These are phyloP conservation scores for Paxillus ammoniavirescens DNA, from an alignment of 768 basidiomycete species.

Conservation along the genomic window DNA sequence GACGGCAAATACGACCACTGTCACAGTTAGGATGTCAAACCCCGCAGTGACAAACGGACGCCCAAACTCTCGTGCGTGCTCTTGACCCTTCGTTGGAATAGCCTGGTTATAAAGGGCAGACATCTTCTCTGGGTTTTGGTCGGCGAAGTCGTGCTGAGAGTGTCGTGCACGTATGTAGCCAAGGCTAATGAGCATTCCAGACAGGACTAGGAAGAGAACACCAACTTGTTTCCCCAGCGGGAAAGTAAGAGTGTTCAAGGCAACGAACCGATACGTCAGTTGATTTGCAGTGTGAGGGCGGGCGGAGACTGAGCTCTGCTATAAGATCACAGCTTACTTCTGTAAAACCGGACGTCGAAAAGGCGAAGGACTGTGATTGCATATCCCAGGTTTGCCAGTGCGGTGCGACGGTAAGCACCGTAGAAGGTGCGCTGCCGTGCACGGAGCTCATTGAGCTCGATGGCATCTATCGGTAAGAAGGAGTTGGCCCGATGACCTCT, in stretches of 20 bases:
- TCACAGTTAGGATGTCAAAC: conserved; percentile 60
- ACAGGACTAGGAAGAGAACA: conserved; percentile 61
- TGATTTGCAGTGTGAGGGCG: background rate
- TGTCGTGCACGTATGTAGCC: conserved; percentile 63
- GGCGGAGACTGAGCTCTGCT: background rate
- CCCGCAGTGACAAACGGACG: conserved; percentile 80
- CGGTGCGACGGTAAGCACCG: conserved; percentile 77
- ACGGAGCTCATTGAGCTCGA: conserved; percentile 69
- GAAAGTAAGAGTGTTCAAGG: conserved; percentile 26
- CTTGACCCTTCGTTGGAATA: conserved; percentile 59
- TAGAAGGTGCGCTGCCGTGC: conserved; percentile 82
- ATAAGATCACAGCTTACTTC: conserved; percentile 46
- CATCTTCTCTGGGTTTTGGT: conserved; percentile 40
- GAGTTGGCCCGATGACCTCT: conserved; percentile 51
- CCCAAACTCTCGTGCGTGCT: conserved; percentile 63
- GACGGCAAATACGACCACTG: conserved; percentile 56
- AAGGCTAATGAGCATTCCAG: conserved; percentile 54
- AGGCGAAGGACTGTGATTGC: conserved; percentile 72
- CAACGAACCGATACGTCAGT: background rate
- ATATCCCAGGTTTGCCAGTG: conserved; percentile 71
- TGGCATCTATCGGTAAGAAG: conserved; percentile 51
- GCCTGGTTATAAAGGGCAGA: conserved; percentile 33
- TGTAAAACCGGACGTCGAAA: conserved; percentile 74
- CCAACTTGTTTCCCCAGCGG: conserved; percentile 40
- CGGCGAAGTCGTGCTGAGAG: conserved; percentile 77